Evolutionary conservation across 1,284 basidiomycete genomes (phyloP), one percentile per base, ranked within the genome.

Genomic region (Ustilago bromivora): DNA sequence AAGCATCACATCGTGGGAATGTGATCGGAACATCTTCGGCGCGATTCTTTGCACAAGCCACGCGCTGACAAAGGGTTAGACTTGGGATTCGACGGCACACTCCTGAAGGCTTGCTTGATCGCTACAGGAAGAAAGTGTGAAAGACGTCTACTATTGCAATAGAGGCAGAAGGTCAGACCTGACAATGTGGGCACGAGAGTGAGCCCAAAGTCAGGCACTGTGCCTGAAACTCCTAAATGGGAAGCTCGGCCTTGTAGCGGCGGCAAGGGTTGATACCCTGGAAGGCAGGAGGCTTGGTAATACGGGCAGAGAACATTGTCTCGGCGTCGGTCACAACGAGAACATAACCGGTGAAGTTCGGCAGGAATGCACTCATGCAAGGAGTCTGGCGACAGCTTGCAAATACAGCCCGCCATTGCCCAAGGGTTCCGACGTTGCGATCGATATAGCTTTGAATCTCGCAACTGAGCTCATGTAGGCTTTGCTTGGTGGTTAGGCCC

Each of bases 251-350:
- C 36, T 41, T 12, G 40, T 4, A 13, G 51, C 28, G 12, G 23
- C 61, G 61, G 19, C 19, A 23, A 34, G 61, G 61, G 8, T 23
- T 34, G 35, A 12, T 36, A 36, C 47, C 61, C 2, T 57, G 47
- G n/a, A 63, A 63, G 2, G 4, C 28, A 4, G 46, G 61, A 10
- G 31, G 23, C 10, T 17, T 40, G 15, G 41, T 40, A 17, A 23
- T 32, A 4, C 17, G 12, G 11, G 8, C 19, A 11, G 34, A 38
- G 2, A 11, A 4, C 28, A 63, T 11, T 0, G 55, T 63, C n/a
- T 57, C 55, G 31, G 61, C 54, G 3, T 63, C 61, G 10, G 55
- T 52, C 2, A 63, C 55, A 31, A 63, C 11, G 15, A 57, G 23
- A 23, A 63, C 13, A 1, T 63, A 32, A 36, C 61, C 54, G 4